Percentiles rank a stretch among this genome's conserved stretches.
Conservation (phyloP, 331 rosid species). For the Rhamnella rubrinervis region DNA sequence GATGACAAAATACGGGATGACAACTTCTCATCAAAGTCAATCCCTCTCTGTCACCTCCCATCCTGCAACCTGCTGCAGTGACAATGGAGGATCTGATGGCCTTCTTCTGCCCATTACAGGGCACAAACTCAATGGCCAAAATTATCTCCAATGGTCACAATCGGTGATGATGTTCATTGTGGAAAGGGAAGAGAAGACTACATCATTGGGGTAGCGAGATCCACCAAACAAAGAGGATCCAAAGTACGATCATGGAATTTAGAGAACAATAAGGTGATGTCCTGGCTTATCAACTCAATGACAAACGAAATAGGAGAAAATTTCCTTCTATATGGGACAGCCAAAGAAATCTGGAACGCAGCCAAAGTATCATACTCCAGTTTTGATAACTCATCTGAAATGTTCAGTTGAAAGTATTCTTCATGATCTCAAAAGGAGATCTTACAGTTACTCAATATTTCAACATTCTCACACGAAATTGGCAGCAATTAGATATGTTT, state of each 20-base stretch:
- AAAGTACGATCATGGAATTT: not conserved
- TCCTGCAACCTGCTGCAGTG: too few relatives aligned
- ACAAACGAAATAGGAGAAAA: not conserved
- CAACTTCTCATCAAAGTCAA: not conserved
- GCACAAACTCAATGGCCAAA: conserved; percentile 1
- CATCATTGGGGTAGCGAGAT: not conserved
- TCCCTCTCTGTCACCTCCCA: not conserved
- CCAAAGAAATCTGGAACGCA: not conserved
- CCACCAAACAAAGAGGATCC: not conserved
- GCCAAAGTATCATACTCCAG: too few relatives aligned
- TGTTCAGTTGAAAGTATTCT: too few relatives aligned
- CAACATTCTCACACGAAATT: too few relatives aligned
- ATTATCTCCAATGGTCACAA: not conserved
- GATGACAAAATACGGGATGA: not conserved
- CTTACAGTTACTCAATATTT: too few relatives aligned
- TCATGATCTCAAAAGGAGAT: too few relatives aligned
- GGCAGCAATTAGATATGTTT: too few relatives aligned
- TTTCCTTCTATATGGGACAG: not conserved
- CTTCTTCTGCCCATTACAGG: not conserved
- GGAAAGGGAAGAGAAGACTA: not conserved
- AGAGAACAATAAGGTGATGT: not conserved
- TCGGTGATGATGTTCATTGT: not conserved
- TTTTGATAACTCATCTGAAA: too few relatives aligned
- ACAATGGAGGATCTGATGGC: not conserved
- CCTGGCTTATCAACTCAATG: not conserved